A percentile compares a stretch with the other conserved stretches of the same genome.
phyloP scores from a whole-genome alignment of 768 basidiomycete genomes.

The Boletus sp. region DNA sequence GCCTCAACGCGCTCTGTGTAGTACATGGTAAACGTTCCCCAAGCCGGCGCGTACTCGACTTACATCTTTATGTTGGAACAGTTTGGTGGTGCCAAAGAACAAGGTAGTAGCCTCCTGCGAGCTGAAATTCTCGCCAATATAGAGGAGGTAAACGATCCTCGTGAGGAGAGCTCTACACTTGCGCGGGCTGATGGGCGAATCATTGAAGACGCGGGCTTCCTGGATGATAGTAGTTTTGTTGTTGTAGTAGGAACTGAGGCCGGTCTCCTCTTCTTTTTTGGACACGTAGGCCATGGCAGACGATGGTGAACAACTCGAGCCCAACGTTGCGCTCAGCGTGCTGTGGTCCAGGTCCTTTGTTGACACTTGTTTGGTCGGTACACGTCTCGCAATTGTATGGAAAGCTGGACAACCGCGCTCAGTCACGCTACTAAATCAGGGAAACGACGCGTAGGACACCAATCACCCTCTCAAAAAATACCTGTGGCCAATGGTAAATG shows the following conservation, averaged over 20 bases:
- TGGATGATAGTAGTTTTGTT: slow-evolving; percentile 99
- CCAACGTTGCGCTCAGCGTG: slow-evolving; percentile 6
- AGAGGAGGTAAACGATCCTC: slow-evolving; percentile 93
- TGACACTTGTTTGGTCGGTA: slow-evolving; percentile 25
- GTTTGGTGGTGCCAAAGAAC: slow-evolving; percentile 98
- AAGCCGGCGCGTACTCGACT: slow-evolving; percentile 33
- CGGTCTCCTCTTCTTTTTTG: slow-evolving; percentile 96
- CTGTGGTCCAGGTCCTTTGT: slow-evolving; percentile 21
- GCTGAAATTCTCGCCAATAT: slow-evolving; percentile 91
- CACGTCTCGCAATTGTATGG: too few relatives aligned
- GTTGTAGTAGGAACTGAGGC: slow-evolving; percentile 88
- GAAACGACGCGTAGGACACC: too few relatives aligned
- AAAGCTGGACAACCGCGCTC: too few relatives aligned
- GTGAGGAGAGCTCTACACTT: slow-evolving; percentile 96
- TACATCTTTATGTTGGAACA: slow-evolving; percentile 99
- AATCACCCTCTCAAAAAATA: too few relatives aligned
- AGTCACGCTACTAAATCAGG: too few relatives aligned
- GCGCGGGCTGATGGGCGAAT: slow-evolving; percentile 95
- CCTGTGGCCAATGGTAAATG: too few relatives aligned
- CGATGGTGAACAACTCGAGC: slow-evolving; percentile 29
- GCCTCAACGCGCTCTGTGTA: slow-evolving; percentile 82
- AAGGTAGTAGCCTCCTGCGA: slow-evolving; percentile 96
- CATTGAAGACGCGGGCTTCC: slow-evolving; percentile 98
- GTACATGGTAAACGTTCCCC: slow-evolving; percentile 6
- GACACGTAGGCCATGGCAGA: slow-evolving; percentile 73